Evolutionary conservation across 75 land plant genomes (phyloP), one percentile per base, ranked within the genome.

Genomic region (Picea glauca): DNA sequence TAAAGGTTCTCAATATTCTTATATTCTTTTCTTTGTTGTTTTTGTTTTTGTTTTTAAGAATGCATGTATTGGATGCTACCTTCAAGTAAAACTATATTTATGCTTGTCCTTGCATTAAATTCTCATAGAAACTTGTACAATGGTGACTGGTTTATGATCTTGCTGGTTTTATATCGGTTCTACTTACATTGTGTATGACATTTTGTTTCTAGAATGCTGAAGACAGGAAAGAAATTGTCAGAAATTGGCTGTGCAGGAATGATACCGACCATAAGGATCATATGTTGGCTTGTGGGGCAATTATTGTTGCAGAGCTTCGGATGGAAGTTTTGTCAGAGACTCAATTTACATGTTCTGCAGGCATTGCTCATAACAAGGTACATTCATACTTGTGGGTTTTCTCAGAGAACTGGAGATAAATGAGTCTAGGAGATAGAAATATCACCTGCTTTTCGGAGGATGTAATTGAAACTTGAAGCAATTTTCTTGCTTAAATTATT

Each of bases 301-400:
- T 95, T 63, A 91, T 97, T 84, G 88, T 97, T 65, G 91, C 99
- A 30, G 91, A 91, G 77, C 90, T 97, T 64, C 94, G 99, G 46
- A 77, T 72, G 81, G 84, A 92, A 79, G 96, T 97, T 70, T 80
- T 97, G 65, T 79, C 77, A 63, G 94, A 95, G 76, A 91, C 99
- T 33, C 81, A 87, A 62, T 97, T 97, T 82, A 97, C 99, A 15
- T 95, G 98, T 81, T 97, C 99, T 78, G 98, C 99, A 38, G 99
- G 99, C 54, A 89, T 97, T 78, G 99, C 98, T 80, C 99, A 97
- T 81, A 97, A 97, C 81, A 97, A 97, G 94, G 98, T 96, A 63
- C 13, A 30, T 57, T 35, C 38, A 72, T 33, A 59, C 38, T 73
- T 64, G 20, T 32, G 75, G 9, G 8, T 57, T 7, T 58, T 18